Evolutionary conservation across 2,329 filamentous ascomycete genomes (phyloP).

Genomic region (Cladosporium sp.): DNA sequence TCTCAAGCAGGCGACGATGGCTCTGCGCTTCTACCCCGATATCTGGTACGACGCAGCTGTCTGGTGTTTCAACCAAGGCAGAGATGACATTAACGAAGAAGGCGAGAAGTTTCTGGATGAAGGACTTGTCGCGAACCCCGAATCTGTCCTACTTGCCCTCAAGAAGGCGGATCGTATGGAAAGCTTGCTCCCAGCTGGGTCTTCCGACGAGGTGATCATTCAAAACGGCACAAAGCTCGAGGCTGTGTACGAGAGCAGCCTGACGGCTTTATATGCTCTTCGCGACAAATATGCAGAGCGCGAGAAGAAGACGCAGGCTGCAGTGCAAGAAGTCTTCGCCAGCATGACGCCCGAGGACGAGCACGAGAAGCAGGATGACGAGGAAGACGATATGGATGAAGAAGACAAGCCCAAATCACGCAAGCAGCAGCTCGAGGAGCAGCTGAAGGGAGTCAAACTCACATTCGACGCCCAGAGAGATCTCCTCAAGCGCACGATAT

Average conservation of each 20-base stretch:
- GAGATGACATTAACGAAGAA: conserved; percentile 50
- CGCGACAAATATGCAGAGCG: conserved; percentile 63
- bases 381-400: conserved; percentile 50
- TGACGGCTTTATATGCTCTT: conserved; percentile 83
- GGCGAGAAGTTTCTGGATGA: conserved; percentile 74
- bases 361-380: conserved; percentile 37
- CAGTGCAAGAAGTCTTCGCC: conserved; percentile 50
- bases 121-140: conserved; percentile 83
- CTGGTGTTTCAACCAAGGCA: conserved; percentile 77
- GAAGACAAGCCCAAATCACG: conserved; percentile 43
- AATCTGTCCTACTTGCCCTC: conserved; percentile 84
- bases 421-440: conserved; percentile 47
- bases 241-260: conserved; percentile 73
- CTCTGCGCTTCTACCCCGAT: conserved; percentile 87
- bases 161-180: conserved; percentile 87
- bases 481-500: conserved; percentile 75
- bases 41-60: conserved; percentile 94
- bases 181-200: conserved; percentile 63
- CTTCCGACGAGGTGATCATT: conserved; percentile 60
- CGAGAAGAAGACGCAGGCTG: conserved; percentile 55
- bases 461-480: conserved; percentile 67
- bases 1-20: conserved; percentile 91
- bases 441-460: conserved; percentile 54
- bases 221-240: conserved; percentile 66
- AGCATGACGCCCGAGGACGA: conserved; percentile 37